Evolutionary conservation across 352 stramenopile species (phyloP), one percentile per base, ranked within the genome.

Genomic region (Phytophthora aleatoria): DNA sequence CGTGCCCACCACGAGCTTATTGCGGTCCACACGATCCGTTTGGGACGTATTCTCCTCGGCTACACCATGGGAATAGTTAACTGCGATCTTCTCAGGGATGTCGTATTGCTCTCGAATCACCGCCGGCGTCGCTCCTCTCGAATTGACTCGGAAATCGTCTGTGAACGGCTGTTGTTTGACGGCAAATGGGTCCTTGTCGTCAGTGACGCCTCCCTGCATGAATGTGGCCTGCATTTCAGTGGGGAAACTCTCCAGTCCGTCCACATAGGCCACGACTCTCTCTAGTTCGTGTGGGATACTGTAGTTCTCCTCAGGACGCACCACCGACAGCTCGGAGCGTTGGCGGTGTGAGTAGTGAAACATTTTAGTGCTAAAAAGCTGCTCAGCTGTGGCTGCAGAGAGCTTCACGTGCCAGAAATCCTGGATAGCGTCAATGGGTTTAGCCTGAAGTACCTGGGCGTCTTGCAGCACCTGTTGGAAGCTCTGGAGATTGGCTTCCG

Each of bases 221-320:
- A 74, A 69, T 31, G 66, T 65, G n/a, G 80, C 77, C 60, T 90
- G 81, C 53, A 81, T 79, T 50, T 85, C 71, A 26, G 85, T 89
- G 4, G 85, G 85, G 44, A 94, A 91, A 54, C 71, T 81, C 67
- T 94, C 83, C 16, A 94, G 71, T 20, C 79, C 85, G 66, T 87
- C 85, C 9, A 92, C 61, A 65, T 80, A 94, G 48, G 76, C 43
- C 16, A 92, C 69, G 16, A 87, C 70, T 4, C n/a, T 6, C 2
- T 68, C 57, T 3, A 94, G 57, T 4, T 61, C 49, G 9, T 53
- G 26, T 0, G 85, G 85, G 10, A 94, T 48, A 0, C 42, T 49
- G 50, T 81, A 90, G 12, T 41, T 56, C 9, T 63, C 61, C 1
- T 64, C 52, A 0, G 85, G 81, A 6, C 83, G 77, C 11, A 91